These are phyloP conservation scores for Phoenix roebelenii DNA, from an alignment of 176 grass and related monocot species.

Conservation along the genomic window DNA sequence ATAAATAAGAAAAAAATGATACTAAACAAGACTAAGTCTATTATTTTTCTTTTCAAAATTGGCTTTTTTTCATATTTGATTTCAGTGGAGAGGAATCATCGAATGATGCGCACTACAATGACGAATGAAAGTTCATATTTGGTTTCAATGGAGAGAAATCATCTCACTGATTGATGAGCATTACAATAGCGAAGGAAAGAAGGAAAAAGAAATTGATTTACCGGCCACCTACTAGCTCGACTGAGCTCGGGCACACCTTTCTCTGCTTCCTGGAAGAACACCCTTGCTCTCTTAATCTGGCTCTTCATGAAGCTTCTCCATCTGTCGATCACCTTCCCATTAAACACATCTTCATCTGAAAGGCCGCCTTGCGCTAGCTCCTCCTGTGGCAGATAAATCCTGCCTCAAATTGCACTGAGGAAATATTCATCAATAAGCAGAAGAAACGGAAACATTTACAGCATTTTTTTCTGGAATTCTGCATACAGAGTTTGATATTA, in stretches of 20 bases:
- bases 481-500: no score
- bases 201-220: slow-evolving; percentile 17
- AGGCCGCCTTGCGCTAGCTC: slow-evolving; percentile 63
- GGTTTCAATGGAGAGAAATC: no score
- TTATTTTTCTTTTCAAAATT: no score
- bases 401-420: slow-evolving; percentile 57
- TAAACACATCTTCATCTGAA: slow-evolving; percentile 72
- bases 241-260: slow-evolving; percentile 60
- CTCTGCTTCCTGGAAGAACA: slow-evolving; percentile 67
- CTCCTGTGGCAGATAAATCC: slow-evolving; percentile 78
- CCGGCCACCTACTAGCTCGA: slow-evolving; percentile 89
- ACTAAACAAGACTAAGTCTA: no score
- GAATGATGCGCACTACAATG: no score
- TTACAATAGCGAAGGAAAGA: not conserved
- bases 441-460: not conserved
- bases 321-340: slow-evolving; percentile 46
- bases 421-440: not conserved
- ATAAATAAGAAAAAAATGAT: no score
- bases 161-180: not conserved
- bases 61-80: no score
- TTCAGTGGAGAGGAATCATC: no score
- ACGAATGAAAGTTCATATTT: no score
- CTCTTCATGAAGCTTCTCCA: slow-evolving; percentile 77
- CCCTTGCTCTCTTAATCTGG: slow-evolving; percentile 55
- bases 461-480: no score